These are phyloP conservation scores for Schizophyllum commune DNA, from an alignment of 1,284 basidiomycete species.

Conservation along the genomic window DNA sequence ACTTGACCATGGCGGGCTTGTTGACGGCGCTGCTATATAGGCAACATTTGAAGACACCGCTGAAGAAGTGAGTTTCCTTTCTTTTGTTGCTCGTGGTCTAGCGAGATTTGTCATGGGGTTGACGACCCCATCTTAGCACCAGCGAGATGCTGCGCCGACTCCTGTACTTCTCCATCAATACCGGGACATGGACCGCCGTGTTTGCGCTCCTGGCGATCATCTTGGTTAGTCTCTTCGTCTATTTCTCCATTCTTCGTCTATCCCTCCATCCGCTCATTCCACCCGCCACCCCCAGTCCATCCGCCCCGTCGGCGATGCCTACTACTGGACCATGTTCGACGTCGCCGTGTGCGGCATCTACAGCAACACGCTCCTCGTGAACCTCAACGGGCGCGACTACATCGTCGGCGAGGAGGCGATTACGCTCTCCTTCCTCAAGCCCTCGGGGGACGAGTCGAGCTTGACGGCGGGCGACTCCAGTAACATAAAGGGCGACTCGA, in stretches of 20 bases:
- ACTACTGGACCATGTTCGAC: not conserved
- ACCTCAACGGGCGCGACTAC: slow-evolving; percentile 31
- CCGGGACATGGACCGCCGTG: slow-evolving; percentile 7
- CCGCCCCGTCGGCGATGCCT: not conserved
- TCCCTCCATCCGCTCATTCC: too few relatives aligned
- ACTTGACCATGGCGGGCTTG: not conserved
- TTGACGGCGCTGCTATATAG: not conserved
- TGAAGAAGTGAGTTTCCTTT: not conserved
- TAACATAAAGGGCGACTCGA: too few relatives aligned
- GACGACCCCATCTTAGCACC: too few relatives aligned
- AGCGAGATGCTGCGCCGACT: not conserved
- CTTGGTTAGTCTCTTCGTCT: too few relatives aligned
- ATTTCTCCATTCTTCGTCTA: too few relatives aligned
- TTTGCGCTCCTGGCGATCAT: slow-evolving; percentile 2
- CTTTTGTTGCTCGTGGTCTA: too few relatives aligned
- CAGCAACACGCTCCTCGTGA: slow-evolving; percentile 6
- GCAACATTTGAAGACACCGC: not conserved
- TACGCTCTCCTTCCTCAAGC: not conserved
- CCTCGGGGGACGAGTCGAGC: too few relatives aligned
- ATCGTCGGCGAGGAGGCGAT: slow-evolving; percentile 10
- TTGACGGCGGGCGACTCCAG: too few relatives aligned
- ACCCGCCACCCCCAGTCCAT: not conserved
- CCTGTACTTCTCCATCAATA: slow-evolving; percentile 1
- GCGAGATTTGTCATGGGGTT: too few relatives aligned
- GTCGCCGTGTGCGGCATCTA: slow-evolving; percentile 3